These are phyloP conservation scores for Santalum album DNA, from an alignment of 164 flowering plant genomes.

Conservation along the genomic window DNA sequence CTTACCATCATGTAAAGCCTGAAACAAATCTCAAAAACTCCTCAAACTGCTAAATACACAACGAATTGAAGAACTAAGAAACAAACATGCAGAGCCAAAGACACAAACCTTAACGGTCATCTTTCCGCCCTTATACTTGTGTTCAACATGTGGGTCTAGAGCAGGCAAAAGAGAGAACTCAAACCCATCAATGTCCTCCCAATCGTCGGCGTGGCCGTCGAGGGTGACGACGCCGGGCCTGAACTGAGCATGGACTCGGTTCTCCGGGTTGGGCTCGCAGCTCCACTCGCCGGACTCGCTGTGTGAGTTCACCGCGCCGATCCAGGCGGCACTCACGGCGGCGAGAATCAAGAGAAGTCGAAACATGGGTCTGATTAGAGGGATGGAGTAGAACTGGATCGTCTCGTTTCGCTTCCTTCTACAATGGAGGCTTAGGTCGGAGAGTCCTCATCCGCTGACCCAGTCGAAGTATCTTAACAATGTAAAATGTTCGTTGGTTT, in stretches of 20 bases:
- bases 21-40: too few relatives aligned
- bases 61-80: neutral
- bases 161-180: constrained; percentile 87
- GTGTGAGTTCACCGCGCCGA: constrained; percentile 44
- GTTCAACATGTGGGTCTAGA: constrained; percentile 77
- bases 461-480: too few relatives aligned
- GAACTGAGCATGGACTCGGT: constrained; percentile 47
- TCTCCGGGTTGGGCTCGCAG: constrained; percentile 55
- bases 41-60: neutral
- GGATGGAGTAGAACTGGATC: too few relatives aligned
- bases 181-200: constrained; percentile 66
- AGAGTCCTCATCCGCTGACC: too few relatives aligned
- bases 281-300: constrained; percentile 69
- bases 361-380: constrained; percentile 12
- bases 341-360: constrained; percentile 13
- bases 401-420: too few relatives aligned
- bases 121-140: constrained; percentile 63
- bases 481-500: too few relatives aligned
- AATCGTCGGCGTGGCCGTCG: constrained; percentile 82
- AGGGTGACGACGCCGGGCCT: constrained; percentile 64
- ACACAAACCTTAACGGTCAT: constrained; percentile 62
- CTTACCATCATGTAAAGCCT: constrained; percentile 88
- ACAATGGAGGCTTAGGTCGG: too few relatives aligned
- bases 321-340: constrained; percentile 4
- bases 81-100: neutral